These are phyloP conservation scores for Cenchrus americanus DNA, from an alignment of 176 grass and related monocot species.

Conservation along the genomic window DNA sequence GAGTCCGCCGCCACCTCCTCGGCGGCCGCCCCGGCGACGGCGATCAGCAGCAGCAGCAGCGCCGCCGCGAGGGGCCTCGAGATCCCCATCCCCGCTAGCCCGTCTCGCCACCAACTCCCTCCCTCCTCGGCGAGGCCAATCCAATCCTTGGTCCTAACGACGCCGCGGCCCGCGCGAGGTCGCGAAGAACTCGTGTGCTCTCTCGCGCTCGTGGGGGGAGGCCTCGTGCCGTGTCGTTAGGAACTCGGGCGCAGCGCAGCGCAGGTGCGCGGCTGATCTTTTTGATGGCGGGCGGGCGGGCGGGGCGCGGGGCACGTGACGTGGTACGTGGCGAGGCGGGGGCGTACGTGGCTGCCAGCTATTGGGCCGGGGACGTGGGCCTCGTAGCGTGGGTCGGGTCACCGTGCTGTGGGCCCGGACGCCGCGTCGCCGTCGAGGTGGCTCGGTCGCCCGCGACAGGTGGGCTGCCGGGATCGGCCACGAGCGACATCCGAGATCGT, in stretches of 20 bases:
- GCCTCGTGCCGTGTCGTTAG: neutral
- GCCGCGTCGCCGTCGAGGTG: neutral
- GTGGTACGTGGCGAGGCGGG: constrained; percentile 21
- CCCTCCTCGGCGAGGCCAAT: constrained; percentile 33
- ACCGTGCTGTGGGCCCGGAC: neutral
- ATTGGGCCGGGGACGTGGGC: constrained; percentile 12
- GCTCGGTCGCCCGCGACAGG: neutral
- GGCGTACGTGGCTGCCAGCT: neutral
- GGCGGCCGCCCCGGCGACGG: constrained; percentile 21
- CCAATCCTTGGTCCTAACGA: constrained; percentile 42
- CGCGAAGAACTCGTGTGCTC: neutral
- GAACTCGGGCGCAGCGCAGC: neutral
- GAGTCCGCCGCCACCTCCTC: constrained; percentile 7
- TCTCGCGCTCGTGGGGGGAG: neutral
- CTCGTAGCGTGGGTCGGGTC: neutral
- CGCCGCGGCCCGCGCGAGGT: constrained; percentile 4
- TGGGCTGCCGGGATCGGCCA: constrained; percentile 20
- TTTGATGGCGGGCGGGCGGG: neutral
- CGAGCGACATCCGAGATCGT: neutral
- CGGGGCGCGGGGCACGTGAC: constrained; percentile 27
- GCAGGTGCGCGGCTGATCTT: constrained; percentile 25
- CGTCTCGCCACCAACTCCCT: constrained; percentile 20
- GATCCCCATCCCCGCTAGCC: constrained; percentile 48
- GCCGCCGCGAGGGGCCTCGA: constrained; percentile 32
- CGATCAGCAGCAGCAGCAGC: constrained; percentile 36